Percentiles rank a stretch among this genome's conserved stretches.
Conservation (phyloP, 805 yeast genomes). For the Ogataea pignaliae region DNA sequence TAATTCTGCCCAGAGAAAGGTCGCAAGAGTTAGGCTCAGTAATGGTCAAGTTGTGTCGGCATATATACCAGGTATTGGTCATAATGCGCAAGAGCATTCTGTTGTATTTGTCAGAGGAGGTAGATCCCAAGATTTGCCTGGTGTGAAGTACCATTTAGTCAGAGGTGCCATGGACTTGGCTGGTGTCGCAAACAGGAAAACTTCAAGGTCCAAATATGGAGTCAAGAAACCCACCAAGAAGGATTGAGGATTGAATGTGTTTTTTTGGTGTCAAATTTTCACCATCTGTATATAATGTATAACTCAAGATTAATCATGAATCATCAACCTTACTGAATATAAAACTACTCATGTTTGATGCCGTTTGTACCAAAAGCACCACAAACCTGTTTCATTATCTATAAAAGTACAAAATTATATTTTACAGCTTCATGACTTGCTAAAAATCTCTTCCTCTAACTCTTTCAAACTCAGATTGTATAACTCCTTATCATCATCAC, state of each 20-base stretch:
- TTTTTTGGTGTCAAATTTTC: background rate
- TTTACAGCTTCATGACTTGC: constrained; percentile 8
- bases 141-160: constrained; percentile 90
- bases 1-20: constrained; percentile 96
- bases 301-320: too few species aligned
- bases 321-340: too few species aligned
- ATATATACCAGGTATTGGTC: constrained; percentile 98
- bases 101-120: constrained; percentile 98
- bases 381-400: too few species aligned
- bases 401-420: too few species aligned
- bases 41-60: constrained; percentile 89
- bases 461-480: constrained; percentile 43
- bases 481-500: constrained; percentile 31
- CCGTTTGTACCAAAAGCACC: too few species aligned
- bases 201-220: constrained; percentile 91
- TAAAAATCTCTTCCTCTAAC: constrained; percentile 39
- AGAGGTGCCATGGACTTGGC: constrained; percentile 92
- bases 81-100: constrained; percentile 96
- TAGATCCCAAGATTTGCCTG: constrained; percentile 95
- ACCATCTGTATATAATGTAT: constrained; percentile 8
- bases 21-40: constrained; percentile 87
- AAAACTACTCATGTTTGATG: too few species aligned
- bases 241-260: constrained; percentile 14
- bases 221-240: constrained; percentile 72
- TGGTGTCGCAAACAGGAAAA: constrained; percentile 89